A percentile compares a stretch with the other conserved stretches of the same genome.
These are phyloP conservation scores for Uronychia binucleata DNA, from an alignment of 73 alveolate genomes.

Conservation along the genomic window DNA sequence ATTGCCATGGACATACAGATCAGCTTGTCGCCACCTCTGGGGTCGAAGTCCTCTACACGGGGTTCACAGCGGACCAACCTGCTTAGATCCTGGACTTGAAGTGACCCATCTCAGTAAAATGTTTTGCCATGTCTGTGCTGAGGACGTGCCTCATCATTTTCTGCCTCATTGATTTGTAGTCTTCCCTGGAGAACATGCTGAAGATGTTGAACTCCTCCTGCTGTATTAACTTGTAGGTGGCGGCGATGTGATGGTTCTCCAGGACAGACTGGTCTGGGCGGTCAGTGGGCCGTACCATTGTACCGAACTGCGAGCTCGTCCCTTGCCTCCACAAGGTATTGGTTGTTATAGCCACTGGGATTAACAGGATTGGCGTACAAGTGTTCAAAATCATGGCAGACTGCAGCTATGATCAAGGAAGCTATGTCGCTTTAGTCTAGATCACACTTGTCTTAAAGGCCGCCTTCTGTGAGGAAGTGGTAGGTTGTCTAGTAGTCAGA, in stretches of 20 bases:
- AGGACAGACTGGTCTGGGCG: not conserved
- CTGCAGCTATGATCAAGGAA: constrained; percentile 53
- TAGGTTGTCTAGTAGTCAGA: constrained; percentile 32
- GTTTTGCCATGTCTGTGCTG: constrained; percentile 88
- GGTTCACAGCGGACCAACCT: not conserved
- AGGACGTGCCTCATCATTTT: constrained; percentile 71
- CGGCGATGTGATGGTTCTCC: constrained; percentile 53
- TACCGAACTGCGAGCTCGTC: constrained; percentile 79
- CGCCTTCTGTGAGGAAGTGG: constrained; percentile 46
- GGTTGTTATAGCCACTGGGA: constrained; percentile 72
- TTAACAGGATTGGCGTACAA: constrained; percentile 37
- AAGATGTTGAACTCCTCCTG: constrained; percentile 48
- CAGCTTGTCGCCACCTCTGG: constrained; percentile 57
- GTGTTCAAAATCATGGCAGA: constrained; percentile 86
- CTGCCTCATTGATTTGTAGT: constrained; percentile 66
- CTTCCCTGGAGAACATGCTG: constrained; percentile 42
- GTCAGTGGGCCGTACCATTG: constrained; percentile 58
- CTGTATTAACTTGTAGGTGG: constrained; percentile 19
- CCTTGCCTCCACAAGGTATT: constrained; percentile 67
- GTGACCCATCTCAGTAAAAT: constrained; percentile 70
- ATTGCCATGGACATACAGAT: constrained; percentile 66
- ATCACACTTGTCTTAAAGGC: constrained; percentile 44
- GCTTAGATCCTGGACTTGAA: constrained; percentile 61
- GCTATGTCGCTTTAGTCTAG: constrained; percentile 64
- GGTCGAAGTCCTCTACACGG: constrained; percentile 57